A percentile compares a stretch with the other conserved stretches of the same genome.
Evolutionary conservation across 1,284 basidiomycete genomes (phyloP).

Genomic region (Cutaneotrichosporon spelunceum): DNA sequence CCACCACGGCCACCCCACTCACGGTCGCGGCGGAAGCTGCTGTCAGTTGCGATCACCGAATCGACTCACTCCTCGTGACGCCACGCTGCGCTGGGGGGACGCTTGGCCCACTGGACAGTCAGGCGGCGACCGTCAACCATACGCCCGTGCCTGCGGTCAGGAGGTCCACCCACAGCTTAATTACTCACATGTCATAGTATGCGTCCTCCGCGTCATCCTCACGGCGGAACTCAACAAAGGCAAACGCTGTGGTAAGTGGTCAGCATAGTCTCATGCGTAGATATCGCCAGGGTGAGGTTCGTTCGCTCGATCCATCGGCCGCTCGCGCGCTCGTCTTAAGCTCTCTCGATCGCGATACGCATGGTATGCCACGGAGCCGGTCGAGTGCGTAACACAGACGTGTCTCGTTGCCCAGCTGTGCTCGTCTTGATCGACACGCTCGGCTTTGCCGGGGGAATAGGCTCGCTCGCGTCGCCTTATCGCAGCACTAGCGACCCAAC

Average conservation of each 20-base stretch:
- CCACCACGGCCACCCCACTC: constrained; percentile 38
- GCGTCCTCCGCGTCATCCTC: constrained; percentile 81
- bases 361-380: neutral
- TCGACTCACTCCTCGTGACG: constrained; percentile 60
- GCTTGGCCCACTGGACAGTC: constrained; percentile 87
- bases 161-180: neutral
- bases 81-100: constrained; percentile 81
- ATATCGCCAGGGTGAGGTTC: neutral
- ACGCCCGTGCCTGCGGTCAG: constrained; percentile 67
- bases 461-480: neutral
- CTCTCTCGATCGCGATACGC: constrained; percentile 7
- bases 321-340: constrained; percentile 9
- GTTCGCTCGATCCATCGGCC: constrained; percentile 4
- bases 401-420: constrained; percentile 5
- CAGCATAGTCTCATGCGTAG: neutral
- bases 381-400: neutral
- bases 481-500: neutral
- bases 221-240: constrained; percentile 84
- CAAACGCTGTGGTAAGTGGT: constrained; percentile 65
- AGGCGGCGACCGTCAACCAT: constrained; percentile 75
- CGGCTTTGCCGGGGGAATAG: neutral
- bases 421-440: constrained; percentile 11
- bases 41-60: constrained; percentile 24
- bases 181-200: constrained; percentile 79
- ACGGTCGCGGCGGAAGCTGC: constrained; percentile 45